phyloP scores from a whole-genome alignment of 768 basidiomycete species.

The Lentinula edodes region DNA sequence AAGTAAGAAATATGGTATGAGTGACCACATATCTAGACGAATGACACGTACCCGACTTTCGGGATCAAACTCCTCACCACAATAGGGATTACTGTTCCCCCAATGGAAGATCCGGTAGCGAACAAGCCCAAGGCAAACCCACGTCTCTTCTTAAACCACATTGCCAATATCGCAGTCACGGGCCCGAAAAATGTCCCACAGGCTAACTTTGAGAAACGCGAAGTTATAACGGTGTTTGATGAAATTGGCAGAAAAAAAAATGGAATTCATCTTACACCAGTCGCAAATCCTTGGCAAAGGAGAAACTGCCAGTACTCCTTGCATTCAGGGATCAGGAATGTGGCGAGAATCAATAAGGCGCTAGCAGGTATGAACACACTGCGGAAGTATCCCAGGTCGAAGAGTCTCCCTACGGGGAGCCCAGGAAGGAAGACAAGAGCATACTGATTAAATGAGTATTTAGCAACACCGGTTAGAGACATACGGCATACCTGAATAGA shows the following conservation, averaged over 20 bases:
- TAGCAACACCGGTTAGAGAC: neutral
- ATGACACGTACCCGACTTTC: conserved; percentile 30
- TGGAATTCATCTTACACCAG: conserved; percentile 43
- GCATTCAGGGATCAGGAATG: conserved; percentile 69
- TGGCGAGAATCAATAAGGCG: conserved; percentile 43
- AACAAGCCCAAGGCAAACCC: conserved; percentile 58
- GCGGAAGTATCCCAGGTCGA: conserved; percentile 67
- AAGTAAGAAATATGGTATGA: neutral
- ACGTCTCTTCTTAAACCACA: conserved; percentile 67
- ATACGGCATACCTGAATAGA: conserved; percentile 51
- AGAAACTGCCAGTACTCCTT: conserved; percentile 74
- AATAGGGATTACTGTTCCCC: conserved; percentile 67
- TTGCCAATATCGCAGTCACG: conserved; percentile 51
- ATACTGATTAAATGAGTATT: conserved; percentile 33
- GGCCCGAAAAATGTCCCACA: conserved; percentile 61
- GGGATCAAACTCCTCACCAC: conserved; percentile 50
- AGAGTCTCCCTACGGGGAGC: conserved; percentile 59
- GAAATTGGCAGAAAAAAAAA: neutral
- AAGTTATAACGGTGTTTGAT: conserved; percentile 10
- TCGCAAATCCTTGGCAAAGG: conserved; percentile 64
- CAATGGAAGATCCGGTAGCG: conserved; percentile 62
- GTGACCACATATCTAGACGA: neutral
- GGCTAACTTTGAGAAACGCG: conserved; percentile 27
- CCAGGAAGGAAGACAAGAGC: conserved; percentile 59
- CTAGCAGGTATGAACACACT: conserved; percentile 43